A percentile compares a stretch with the other conserved stretches of the same genome.
Conservation (phyloP, 495 filamentous ascomycete species). For the Penicillium turbatum region DNA sequence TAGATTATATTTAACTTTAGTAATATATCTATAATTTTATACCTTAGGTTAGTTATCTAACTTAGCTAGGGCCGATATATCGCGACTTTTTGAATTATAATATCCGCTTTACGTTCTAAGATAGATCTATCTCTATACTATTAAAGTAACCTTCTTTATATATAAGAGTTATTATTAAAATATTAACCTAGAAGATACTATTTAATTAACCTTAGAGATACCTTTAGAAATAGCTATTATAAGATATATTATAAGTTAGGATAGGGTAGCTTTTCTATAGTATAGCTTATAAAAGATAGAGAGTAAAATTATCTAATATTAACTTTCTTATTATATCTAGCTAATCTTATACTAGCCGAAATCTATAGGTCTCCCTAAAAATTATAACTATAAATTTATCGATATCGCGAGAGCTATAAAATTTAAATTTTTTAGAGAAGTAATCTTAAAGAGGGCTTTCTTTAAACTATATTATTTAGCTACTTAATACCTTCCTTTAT, state of each 20-base stretch:
- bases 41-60: no score
- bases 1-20: no score
- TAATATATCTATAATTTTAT: no score
- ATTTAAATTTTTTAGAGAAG: constrained; percentile 2
- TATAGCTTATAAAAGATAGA: constrained; percentile 60
- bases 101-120: background rate
- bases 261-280: constrained; percentile 85
- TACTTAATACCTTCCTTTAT: constrained; percentile 38
- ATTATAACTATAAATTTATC: constrained; percentile 25
- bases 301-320: constrained; percentile 6
- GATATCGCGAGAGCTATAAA: constrained; percentile 17
- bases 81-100: no score
- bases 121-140: constrained; percentile 11
- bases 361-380: constrained; percentile 38
- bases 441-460: constrained; percentile 7
- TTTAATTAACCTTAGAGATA: constrained; percentile 74
- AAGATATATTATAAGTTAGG: constrained; percentile 76
- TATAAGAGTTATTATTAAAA: constrained; percentile 19
- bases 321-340: background rate
- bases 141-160: constrained; percentile 36
- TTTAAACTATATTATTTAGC: constrained; percentile 25
- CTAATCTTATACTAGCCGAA: constrained; percentile 17
- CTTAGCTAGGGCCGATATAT: no score
- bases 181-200: constrained; percentile 65
- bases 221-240: constrained; percentile 80